Evolutionary conservation across 2,329 filamentous ascomycete genomes (phyloP).

Genomic region (Hypomyces perniciosus): DNA sequence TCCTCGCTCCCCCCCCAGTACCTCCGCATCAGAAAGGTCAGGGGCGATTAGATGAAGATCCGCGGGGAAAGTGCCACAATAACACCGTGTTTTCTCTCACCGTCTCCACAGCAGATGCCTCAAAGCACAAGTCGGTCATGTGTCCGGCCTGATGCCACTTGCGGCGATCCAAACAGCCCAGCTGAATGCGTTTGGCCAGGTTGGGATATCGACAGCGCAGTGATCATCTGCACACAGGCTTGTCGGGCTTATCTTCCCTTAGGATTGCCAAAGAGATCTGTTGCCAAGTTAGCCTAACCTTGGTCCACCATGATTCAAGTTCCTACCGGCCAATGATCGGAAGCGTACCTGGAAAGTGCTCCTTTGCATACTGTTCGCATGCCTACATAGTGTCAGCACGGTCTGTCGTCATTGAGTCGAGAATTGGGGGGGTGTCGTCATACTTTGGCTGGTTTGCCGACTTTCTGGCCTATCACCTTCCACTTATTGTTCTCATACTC

Average conservation of each 20-base stretch:
- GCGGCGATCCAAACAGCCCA: background rate
- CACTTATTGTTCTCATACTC: slow-evolving; percentile 99
- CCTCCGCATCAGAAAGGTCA: slow-evolving; percentile 3
- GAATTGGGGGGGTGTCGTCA: background rate
- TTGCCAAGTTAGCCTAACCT: slow-evolving; percentile 24
- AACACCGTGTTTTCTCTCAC: background rate
- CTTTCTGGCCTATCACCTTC: slow-evolving; percentile 95
- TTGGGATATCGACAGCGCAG: slow-evolving; percentile 2
- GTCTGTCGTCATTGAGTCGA: background rate
- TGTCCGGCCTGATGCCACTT: background rate
- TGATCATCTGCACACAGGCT: slow-evolving; percentile 5
- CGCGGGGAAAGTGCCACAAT: background rate
- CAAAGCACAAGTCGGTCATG: background rate
- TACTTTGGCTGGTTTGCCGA: slow-evolving; percentile 91
- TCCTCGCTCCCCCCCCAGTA: slow-evolving; percentile 9
- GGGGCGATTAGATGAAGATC: slow-evolving; percentile 8
- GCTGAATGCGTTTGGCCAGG: slow-evolving; percentile 2
- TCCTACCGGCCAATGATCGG: slow-evolving; percentile 20
- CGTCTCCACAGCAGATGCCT: background rate
- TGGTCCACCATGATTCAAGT: slow-evolving; percentile 7
- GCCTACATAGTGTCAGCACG: slow-evolving; percentile 25
- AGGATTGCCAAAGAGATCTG: slow-evolving; percentile 34
- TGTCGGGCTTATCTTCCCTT: slow-evolving; percentile 30
- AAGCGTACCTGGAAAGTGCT: slow-evolving; percentile 66
- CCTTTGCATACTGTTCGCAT: slow-evolving; percentile 82